A percentile compares a stretch with the other conserved stretches of the same genome.
Conservation (phyloP, 2,329 filamentous ascomycete species). For the Colletotrichum sublineola region DNA sequence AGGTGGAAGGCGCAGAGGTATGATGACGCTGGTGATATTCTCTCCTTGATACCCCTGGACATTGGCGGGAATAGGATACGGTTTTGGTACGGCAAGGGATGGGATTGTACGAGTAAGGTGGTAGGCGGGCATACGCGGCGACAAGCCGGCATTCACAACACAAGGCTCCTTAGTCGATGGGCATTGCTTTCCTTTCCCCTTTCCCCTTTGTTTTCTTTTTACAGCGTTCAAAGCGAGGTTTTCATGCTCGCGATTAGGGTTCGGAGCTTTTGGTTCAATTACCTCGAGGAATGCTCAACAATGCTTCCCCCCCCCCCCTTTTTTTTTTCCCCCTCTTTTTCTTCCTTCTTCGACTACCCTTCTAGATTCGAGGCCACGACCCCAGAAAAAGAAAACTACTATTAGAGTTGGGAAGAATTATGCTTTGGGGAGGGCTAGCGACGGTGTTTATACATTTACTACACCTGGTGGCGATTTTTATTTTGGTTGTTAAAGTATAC, state of each 20-base stretch:
- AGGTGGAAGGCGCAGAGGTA: slow-evolving; percentile 69
- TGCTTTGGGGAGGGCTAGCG: slow-evolving; percentile 14
- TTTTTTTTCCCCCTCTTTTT: too few species aligned
- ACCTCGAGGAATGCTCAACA: neutral
- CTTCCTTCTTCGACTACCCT: neutral
- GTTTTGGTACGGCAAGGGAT: slow-evolving; percentile 13
- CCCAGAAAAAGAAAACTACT: slow-evolving; percentile 9
- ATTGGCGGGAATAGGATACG: slow-evolving; percentile 20
- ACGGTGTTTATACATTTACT: slow-evolving; percentile 26
- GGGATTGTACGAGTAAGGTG: slow-evolving; percentile 32
- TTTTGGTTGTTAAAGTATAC: neutral
- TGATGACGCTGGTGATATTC: slow-evolving; percentile 42
- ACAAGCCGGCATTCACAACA: slow-evolving; percentile 16
- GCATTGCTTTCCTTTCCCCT: slow-evolving; percentile 31
- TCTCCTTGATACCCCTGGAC: slow-evolving; percentile 28
- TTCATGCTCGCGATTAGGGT: slow-evolving; percentile 24
- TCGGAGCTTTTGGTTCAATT: slow-evolving; percentile 11
- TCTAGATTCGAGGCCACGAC: slow-evolving; percentile 31
- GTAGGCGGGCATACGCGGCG: slow-evolving; percentile 17
- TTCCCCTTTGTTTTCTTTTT: slow-evolving; percentile 38
- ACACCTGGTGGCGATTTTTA: slow-evolving; percentile 5
- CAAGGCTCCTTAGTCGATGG: slow-evolving; percentile 1
- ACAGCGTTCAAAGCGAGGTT: slow-evolving; percentile 33
- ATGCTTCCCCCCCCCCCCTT: neutral
- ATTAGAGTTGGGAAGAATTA: slow-evolving; percentile 23